Conservation (phyloP, 192 early-diverging fungal species). For the Linnemannia hyalina region DNA sequence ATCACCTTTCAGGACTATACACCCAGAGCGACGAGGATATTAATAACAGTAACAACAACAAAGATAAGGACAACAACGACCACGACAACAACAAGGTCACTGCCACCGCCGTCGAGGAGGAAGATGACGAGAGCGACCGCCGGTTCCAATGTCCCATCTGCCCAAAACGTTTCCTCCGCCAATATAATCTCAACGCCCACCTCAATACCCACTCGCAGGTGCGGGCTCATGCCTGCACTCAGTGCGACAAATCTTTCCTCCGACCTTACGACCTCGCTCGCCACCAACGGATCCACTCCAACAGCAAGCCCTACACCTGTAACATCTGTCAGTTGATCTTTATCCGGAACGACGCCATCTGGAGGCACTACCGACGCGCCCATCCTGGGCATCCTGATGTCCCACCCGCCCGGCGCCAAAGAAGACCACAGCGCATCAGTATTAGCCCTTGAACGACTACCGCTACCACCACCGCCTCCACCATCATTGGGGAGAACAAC, state of each 20-base stretch:
- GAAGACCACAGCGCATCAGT: background rate
- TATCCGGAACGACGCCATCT: conserved; percentile 83
- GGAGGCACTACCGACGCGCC: conserved; percentile 75
- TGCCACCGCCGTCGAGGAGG: no score
- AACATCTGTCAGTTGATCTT: conserved; percentile 75
- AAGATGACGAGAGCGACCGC: conserved; percentile 6
- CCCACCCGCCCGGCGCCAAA: conserved; percentile 22
- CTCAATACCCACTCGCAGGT: conserved; percentile 28
- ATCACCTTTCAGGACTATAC: background rate
- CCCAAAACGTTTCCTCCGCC: conserved; percentile 32
- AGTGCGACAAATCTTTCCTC: conserved; percentile 23
- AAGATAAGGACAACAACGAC: background rate
- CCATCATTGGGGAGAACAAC: background rate
- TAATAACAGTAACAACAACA: background rate
- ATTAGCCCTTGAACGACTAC: background rate
- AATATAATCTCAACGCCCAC: conserved; percentile 54
- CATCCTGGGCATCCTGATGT: conserved; percentile 45
- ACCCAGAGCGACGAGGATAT: background rate
- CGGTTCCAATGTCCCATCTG: conserved; percentile 32
- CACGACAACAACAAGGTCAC: background rate
- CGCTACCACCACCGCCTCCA: background rate
- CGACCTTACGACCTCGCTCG: conserved; percentile 76
- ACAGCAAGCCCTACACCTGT: conserved; percentile 78
- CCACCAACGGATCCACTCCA: conserved; percentile 81
- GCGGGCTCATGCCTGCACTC: conserved; percentile 12